Evolutionary conservation across 306 rosid species (phyloP).

Genomic region (Mimosa bimucronata): DNA sequence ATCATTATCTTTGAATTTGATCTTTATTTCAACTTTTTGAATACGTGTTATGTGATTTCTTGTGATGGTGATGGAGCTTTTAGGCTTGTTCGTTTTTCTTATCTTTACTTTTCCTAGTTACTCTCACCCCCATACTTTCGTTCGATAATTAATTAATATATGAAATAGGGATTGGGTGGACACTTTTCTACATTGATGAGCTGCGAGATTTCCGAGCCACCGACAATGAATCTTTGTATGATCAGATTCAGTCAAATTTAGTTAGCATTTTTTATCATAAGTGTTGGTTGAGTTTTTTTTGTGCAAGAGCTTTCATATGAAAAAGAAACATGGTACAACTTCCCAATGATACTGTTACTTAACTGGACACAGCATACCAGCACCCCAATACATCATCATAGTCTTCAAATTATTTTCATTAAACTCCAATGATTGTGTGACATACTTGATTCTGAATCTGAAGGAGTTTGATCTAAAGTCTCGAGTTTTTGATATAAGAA

Average conservation of each 20-base stretch:
- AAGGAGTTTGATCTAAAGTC: not conserved
- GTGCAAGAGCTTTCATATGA: not conserved
- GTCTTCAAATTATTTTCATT: not conserved
- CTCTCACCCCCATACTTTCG: not conserved
- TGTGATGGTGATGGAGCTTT: not conserved
- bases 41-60: not conserved
- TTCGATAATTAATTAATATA: not conserved
- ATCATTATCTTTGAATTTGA: not conserved
- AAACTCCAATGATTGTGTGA: not conserved
- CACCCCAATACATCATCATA: too few relatives aligned
- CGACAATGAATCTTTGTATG: not conserved
- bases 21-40: not conserved
- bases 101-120: not conserved
- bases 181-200: not conserved
- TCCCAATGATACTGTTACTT: not conserved
- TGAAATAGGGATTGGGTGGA: not conserved
- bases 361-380: not conserved
- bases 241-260: not conserved
- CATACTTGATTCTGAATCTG: not conserved
- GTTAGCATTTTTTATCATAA: not conserved
- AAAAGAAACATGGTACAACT: not conserved
- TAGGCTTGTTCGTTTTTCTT: not conserved
- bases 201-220: not conserved
- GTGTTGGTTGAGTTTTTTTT: not conserved
- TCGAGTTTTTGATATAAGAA: too few relatives aligned